phyloP scores from a whole-genome alignment of 805 yeast genomes.

The Candida dajiaensis region DNA sequence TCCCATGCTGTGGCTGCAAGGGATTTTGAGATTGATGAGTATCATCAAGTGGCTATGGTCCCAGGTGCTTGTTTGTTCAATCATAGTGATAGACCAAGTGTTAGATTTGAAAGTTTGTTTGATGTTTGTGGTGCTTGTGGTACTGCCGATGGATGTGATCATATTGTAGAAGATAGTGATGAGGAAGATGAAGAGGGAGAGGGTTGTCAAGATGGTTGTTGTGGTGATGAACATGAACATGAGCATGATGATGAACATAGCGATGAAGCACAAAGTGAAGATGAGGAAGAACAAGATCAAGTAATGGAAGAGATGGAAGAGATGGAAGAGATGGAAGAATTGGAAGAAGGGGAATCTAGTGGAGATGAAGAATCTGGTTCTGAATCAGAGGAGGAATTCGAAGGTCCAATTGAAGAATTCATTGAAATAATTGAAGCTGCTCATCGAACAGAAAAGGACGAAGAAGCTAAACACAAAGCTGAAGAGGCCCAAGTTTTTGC shows the following conservation, averaged over 20 bases:
- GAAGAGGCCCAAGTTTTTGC: conserved; percentile 12
- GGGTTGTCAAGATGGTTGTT: not conserved
- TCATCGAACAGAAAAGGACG: conserved; percentile 10
- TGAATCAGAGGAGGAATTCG: conserved; percentile 19
- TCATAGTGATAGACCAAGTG: conserved; percentile 58
- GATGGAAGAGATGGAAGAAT: not conserved
- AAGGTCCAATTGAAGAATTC: conserved; percentile 24
- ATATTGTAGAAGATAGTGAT: conserved; percentile 11
- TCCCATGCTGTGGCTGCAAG: conserved; percentile 65
- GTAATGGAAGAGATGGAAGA: conserved; percentile 1
- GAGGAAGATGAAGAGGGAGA: conserved; percentile 8
- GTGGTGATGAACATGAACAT: conserved; percentile 13
- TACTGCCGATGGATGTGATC: conserved; percentile 31
- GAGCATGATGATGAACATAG: conserved; percentile 14
- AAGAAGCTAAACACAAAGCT: conserved; percentile 2
- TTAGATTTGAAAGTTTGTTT: conserved; percentile 55
- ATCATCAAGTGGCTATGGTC: conserved; percentile 68
- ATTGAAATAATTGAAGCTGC: conserved; percentile 25
- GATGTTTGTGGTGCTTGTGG: conserved; percentile 53
- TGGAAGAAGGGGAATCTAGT: conserved; percentile 8
- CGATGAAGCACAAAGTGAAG: conserved; percentile 11
- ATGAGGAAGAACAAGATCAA: conserved; percentile 7
- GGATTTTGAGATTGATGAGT: conserved; percentile 76
- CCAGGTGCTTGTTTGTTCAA: conserved; percentile 92
- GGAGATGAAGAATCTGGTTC: conserved; percentile 13